A percentile compares a stretch with the other conserved stretches of the same genome.
phyloP scores from a whole-genome alignment of 768 basidiomycete genomes.

The Tylopilus cervinicoccineus region DNA sequence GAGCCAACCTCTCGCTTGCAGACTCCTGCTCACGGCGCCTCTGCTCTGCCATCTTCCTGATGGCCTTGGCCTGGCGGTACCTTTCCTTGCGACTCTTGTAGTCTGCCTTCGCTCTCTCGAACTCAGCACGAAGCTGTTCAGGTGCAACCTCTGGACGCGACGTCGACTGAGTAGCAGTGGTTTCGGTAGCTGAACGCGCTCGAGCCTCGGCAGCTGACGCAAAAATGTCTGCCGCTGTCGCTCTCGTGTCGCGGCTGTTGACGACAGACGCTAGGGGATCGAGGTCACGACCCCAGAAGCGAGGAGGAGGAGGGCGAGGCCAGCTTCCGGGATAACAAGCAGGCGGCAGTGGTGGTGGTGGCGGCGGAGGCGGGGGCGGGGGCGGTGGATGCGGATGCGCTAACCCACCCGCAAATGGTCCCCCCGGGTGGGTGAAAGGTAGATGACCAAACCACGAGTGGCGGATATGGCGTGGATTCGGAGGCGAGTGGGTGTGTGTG shows the following conservation, averaged over 20 bases:
- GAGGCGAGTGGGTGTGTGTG: conserved; percentile 16
- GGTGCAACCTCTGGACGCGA: conserved; percentile 5
- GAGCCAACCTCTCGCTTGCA: conserved; percentile 26
- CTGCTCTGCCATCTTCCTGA: conserved; percentile 39
- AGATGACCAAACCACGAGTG: conserved; percentile 25
- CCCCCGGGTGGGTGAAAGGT: conserved; percentile 3
- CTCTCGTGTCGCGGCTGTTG: conserved; percentile 7
- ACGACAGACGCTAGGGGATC: background rate
- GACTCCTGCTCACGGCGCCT: conserved; percentile 17
- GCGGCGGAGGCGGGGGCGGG: conserved; percentile 14
- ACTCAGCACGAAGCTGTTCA: conserved; percentile 34
- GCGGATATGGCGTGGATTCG: conserved; percentile 17
- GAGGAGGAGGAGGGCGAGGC: conserved; percentile 25
- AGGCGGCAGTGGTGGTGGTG: background rate
- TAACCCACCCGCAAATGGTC: conserved; percentile 17
- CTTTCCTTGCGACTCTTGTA: conserved; percentile 71
- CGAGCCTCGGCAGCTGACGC: conserved; percentile 17
- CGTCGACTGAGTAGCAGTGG: background rate
- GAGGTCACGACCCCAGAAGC: conserved; percentile 13
- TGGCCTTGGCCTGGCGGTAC: conserved; percentile 57
- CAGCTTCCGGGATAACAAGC: conserved; percentile 11
- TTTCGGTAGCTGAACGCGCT: conserved; percentile 1
- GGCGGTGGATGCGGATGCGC: conserved; percentile 21
- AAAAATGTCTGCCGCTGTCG: conserved; percentile 13
- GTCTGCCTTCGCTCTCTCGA: conserved; percentile 61